Base-by-base conservation (phyloP, 1,139 yeast genomes). In the Yamadazyma epiphylla region DNA sequence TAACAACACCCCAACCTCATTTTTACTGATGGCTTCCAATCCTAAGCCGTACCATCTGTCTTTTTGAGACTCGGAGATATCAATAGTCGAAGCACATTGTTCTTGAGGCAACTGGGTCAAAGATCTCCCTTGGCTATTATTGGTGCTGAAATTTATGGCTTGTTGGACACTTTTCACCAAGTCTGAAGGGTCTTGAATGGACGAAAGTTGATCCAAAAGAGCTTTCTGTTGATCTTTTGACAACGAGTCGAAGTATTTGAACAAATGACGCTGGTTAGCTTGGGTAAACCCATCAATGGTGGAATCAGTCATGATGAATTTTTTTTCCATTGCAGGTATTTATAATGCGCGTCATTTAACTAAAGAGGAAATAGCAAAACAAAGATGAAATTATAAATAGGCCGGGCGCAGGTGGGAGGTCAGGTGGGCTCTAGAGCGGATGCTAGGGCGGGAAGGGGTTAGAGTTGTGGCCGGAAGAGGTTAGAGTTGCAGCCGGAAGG, bases 1-100 rank as follows among this genome's bases (percentile, higher is more conserved):
- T 35, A 91, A 70, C 27, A 91, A 70, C 6, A 91, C 91, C 15
- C 88, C 98, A 13, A 89, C 97, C 49, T 83, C 76, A 43, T 82
- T 82, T 16, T 64, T 53, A 19, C 75, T 60, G 38, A 91, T 81
- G 23, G 94, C 83, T 22, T 75, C 63, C 26, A 82, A 58, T 10
- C 99, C 99, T 12, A 60, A 37, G 1, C 58, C 44, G 19, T 53
- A 48, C 88, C 95, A 89, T 8, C 44, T 22, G 13, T 53, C 45
- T 23, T 59, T 42, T 14, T 56, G 49, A 3, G 53, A 55, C 0
- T 40, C 30, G 2, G 52, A 52, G 7, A 57, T 43, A 27, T 70
- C 77, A 34, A 76, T 50, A 10, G 74, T 63, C 3, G 81, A 71
- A 15, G 74, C 75, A 19, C 70, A 62, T 23, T 73, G 74, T 2